Percentiles rank a stretch among this genome's conserved stretches.
Evolutionary conservation across 2,329 filamentous ascomycete species (phyloP).

Genomic region (Stagonosporopsis tanaceti): DNA sequence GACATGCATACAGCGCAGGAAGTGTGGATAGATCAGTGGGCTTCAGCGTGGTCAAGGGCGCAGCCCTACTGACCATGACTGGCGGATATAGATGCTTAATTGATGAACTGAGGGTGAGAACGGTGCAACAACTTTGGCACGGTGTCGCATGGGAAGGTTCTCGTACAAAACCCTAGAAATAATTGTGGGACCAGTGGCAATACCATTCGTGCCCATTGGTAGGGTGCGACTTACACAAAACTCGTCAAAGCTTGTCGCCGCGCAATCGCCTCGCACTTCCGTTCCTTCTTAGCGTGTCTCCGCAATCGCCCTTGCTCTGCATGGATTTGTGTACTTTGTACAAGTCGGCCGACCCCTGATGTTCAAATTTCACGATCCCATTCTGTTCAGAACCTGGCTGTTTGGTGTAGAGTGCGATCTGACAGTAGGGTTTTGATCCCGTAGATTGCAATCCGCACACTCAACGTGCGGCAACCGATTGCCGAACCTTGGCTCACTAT

Average conservation of each 20-base stretch:
- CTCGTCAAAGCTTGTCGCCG: slow-evolving; percentile 21
- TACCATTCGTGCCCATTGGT: slow-evolving; percentile 7
- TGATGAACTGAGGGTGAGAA: slow-evolving; percentile 10
- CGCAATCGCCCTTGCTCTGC: slow-evolving; percentile 17
- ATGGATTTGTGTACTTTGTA: slow-evolving; percentile 12
- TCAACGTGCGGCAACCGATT: not conserved
- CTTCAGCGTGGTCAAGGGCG: slow-evolving; percentile 5
- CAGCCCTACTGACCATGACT: slow-evolving; percentile 11
- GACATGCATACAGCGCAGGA: not conserved
- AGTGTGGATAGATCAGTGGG: not conserved
- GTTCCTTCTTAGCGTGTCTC: slow-evolving; percentile 13
- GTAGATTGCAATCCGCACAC: not conserved
- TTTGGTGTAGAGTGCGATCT: not conserved
- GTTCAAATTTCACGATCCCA: not conserved
- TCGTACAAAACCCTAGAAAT: slow-evolving; percentile 13
- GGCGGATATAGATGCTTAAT: not conserved
- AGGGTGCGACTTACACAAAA: slow-evolving; percentile 19
- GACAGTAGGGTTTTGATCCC: too few species aligned
- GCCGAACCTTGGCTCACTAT: not conserved
- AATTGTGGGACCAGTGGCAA: slow-evolving; percentile 13
- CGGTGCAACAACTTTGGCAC: not conserved
- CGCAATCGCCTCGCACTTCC: slow-evolving; percentile 18
- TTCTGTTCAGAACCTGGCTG: not conserved
- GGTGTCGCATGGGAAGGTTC: slow-evolving; percentile 12
- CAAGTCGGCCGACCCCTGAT: slow-evolving; percentile 18